Percentiles rank a stretch among this genome's conserved stretches.
Conservation (phyloP, 139 green algal species). For the Choricystis sp. region DNA sequence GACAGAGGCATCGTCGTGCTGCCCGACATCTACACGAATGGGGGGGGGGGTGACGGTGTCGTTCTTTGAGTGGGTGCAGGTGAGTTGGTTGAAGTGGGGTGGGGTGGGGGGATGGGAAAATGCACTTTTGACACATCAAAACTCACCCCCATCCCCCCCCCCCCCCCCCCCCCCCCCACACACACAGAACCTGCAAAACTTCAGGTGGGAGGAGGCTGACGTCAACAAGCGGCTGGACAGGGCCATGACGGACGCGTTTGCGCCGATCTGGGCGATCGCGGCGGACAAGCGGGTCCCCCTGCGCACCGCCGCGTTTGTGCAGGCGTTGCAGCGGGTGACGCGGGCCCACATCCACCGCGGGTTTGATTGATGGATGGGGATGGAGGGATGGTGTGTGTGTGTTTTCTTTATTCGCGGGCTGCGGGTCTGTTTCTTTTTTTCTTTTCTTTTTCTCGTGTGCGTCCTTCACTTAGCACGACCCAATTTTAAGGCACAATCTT, state of each 20-base stretch:
- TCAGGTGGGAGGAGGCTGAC: conserved; percentile 60
- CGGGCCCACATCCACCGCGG: conserved; percentile 59
- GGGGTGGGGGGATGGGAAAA: neutral
- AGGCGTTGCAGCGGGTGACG: conserved; percentile 64
- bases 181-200: conserved; percentile 50
- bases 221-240: conserved; percentile 36
- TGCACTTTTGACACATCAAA: neutral
- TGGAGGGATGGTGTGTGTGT: neutral
- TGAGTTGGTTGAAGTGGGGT: neutral
- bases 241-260: conserved; percentile 53
- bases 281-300: conserved; percentile 43
- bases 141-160: neutral
- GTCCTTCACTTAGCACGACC: too few species aligned
- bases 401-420: too few species aligned
- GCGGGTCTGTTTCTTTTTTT: neutral
- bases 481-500: too few species aligned
- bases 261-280: conserved; percentile 35
- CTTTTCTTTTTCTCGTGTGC: neutral
- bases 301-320: conserved; percentile 63
- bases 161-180: neutral
- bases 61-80: conserved; percentile 81
- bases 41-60: conserved; percentile 43
- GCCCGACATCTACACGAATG: conserved; percentile 41
- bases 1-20: conserved; percentile 28
- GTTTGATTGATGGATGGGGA: conserved; percentile 49